Percentiles rank a stretch among this genome's conserved stretches.
Conservation (phyloP, 345 rosid genomes). For the Streptanthus diversifolius region DNA sequence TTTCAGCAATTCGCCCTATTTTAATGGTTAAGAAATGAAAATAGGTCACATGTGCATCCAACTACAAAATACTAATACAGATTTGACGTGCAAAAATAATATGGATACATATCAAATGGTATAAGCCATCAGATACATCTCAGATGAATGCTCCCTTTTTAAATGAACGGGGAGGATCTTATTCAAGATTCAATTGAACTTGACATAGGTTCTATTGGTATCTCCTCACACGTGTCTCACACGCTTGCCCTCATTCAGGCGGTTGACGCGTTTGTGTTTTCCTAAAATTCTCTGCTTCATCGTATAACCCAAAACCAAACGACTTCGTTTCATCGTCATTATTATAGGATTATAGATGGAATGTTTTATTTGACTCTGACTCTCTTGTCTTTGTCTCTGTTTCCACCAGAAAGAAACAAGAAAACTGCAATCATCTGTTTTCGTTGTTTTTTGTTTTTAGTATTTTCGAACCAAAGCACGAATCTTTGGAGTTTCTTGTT, state of each 20-base stretch:
- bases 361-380: neutral
- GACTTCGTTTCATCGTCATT: neutral
- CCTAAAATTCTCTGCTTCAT: neutral
- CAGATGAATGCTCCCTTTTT: neutral
- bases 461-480: neutral
- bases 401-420: neutral
- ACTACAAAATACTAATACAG: no score
- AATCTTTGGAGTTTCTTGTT: neutral
- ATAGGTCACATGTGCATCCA: no score
- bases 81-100: no score
- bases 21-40: no score
- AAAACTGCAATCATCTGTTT: neutral
- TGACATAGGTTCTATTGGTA: neutral
- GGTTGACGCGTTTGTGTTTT: conserved; percentile 31
- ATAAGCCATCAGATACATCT: conserved; percentile 3
- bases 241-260: conserved; percentile 33
- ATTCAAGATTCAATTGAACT: neutral
- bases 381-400: neutral
- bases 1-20: no score
- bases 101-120: neutral
- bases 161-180: conserved; percentile 1
- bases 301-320: neutral
- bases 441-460: neutral
- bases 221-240: conserved; percentile 21
- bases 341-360: neutral